phyloP scores from a whole-genome alignment of 2,329 filamentous ascomycete species.

The Didymella pinodella region DNA sequence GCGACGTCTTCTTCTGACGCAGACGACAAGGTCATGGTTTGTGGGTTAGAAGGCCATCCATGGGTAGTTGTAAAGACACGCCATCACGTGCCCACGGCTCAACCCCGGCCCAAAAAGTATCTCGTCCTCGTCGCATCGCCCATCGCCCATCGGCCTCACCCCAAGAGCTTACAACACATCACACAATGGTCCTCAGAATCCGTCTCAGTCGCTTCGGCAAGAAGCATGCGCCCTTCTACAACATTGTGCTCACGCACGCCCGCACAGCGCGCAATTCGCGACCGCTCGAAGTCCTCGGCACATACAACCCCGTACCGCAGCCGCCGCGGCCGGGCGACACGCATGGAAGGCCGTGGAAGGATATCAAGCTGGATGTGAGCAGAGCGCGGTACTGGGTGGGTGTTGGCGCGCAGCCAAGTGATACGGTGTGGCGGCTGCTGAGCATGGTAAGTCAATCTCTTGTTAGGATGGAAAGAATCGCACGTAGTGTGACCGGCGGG shows the following conservation, averaged over 20 bases:
- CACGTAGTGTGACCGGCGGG: not conserved
- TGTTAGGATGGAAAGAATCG: not conserved
- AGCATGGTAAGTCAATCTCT: constrained; percentile 65
- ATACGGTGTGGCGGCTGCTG: constrained; percentile 86
- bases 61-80: too few relatives aligned
- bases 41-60: too few relatives aligned
- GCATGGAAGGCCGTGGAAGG: constrained; percentile 77
- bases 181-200: constrained; percentile 86
- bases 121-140: constrained; percentile 4
- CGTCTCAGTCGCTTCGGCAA: constrained; percentile 93
- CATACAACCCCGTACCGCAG: constrained; percentile 68
- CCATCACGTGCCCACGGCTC: constrained; percentile 29
- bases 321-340: constrained; percentile 59
- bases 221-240: constrained; percentile 90
- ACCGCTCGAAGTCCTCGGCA: constrained; percentile 88
- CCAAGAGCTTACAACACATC: not conserved
- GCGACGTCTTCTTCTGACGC: not conserved
- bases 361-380: constrained; percentile 83
- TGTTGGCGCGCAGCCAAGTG: constrained; percentile 92
- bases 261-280: constrained; percentile 85
- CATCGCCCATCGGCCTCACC: not conserved
- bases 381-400: constrained; percentile 95
- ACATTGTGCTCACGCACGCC: constrained; percentile 94
- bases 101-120: constrained; percentile 30
- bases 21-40: not conserved